Conservation (phyloP, 768 basidiomycete species). For the Macrolepiota dolichaula region DNA sequence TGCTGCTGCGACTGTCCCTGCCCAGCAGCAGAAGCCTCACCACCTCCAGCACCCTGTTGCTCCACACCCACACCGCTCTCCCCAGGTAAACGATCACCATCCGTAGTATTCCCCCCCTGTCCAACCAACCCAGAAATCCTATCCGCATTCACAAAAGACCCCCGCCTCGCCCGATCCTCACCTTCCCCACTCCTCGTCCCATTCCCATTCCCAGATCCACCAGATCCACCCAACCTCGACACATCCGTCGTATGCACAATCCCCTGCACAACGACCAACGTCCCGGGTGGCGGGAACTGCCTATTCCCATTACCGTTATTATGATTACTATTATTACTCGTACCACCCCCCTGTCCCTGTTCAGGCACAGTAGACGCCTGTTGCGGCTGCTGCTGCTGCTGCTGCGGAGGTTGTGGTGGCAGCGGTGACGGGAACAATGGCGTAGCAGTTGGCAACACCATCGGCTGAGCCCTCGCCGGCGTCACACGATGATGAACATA, state of each 20-base stretch:
- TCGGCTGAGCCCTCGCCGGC: not conserved
- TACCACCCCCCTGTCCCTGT: too few relatives aligned
- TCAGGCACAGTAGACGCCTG: not conserved
- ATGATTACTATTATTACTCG: too few relatives aligned
- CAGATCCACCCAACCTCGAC: slow-evolving; percentile 32
- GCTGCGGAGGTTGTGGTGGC: too few relatives aligned
- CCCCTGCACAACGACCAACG: slow-evolving; percentile 80
- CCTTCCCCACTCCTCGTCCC: slow-evolving; percentile 9
- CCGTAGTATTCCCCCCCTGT: too few relatives aligned
- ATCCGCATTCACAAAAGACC: too few relatives aligned
- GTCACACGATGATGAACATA: not conserved
- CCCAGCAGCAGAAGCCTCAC: not conserved
- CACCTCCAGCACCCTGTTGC: not conserved
- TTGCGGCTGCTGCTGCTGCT: not conserved
- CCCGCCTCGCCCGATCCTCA: not conserved
- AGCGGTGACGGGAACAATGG: too few relatives aligned
- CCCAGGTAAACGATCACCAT: not conserved
- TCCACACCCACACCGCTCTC: not conserved
- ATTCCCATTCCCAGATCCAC: slow-evolving; percentile 16
- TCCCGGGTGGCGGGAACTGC: slow-evolving; percentile 70
- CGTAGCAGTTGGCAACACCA: not conserved
- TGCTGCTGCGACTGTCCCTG: slow-evolving; percentile 6
- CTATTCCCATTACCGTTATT: too few relatives aligned
- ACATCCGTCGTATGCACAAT: slow-evolving; percentile 78
- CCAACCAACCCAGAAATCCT: too few relatives aligned